Evolutionary conservation across 768 basidiomycete species (phyloP), one percentile per base, ranked within the genome.

Genomic region (Coprinopsis sp.): DNA sequence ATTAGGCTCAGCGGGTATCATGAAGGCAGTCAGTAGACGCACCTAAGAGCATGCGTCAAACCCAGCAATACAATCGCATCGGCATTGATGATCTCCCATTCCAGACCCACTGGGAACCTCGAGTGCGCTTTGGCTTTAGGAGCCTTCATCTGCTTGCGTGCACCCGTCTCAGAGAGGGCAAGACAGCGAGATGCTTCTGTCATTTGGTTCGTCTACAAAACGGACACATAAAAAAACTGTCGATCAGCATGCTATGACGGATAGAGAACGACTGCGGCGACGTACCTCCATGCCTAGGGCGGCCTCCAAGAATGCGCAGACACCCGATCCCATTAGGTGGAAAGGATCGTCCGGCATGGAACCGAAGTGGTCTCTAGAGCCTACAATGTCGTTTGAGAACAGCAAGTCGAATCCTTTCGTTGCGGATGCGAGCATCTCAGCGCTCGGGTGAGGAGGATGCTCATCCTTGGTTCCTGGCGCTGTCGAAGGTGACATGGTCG

Each of bases 271-370:
- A n/a, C n/a, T n/a, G n/a, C n/a, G n/a, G n/a, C n/a, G 4, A 60
- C 66, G 11, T 29, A 82, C 84, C 76, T 91, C 88, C 80, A 89
- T 79, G n/a, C 86, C 84, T 12, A 90, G 65, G 1, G 83, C 85
- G 0, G 87, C 89, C 60, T 88, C 82, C 34, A 90, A 66, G 54
- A 90, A 90, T 1, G 78, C 76, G 48, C 81, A 82, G 0, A 83
- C 79, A 13, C 87, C 88, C 0, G 79, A 66, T 1, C 88, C 88
- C 48, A 90, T 70, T 16, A 77, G 69, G 61, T 91, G 87, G 56
- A 87, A 84, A 0, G 88, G 80, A 30, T 83, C 82, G 28, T 78
- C 71, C n/a, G n/a, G n/a, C 7, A 64, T 58, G 12, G 58, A 56
- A n/a, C 66, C 51, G 58, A 88, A 83, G 30, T 71, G 65, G 10